A percentile compares a stretch with the other conserved stretches of the same genome.
Conservation (phyloP, 1,139 yeast genomes). For the Diutina catenulata region DNA sequence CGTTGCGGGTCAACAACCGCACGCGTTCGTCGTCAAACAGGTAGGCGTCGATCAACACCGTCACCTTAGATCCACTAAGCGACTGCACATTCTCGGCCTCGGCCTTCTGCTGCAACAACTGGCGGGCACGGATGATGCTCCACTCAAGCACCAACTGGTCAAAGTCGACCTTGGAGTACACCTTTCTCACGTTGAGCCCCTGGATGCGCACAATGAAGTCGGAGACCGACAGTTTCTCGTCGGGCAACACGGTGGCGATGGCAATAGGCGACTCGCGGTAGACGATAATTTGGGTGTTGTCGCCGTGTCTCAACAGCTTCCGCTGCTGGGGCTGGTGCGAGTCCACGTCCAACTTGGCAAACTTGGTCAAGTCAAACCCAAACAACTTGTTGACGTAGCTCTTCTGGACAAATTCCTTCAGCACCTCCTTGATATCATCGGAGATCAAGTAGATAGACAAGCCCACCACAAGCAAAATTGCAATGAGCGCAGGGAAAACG, state of each 20-base stretch:
- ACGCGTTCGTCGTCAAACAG: conserved; percentile 37
- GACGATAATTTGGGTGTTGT: conserved; percentile 41
- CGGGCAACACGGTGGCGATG: conserved; percentile 30
- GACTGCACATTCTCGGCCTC: conserved; percentile 14
- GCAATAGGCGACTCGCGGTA: conserved; percentile 66
- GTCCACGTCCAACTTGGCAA: conserved; percentile 21
- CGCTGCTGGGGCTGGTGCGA: conserved; percentile 12
- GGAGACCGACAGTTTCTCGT: conserved; percentile 25
- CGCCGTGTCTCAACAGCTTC: conserved; percentile 7
- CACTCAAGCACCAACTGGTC: conserved; percentile 49
- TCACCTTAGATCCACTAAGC: conserved; percentile 22
- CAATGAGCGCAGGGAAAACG: conserved; percentile 17
- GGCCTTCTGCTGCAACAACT: conserved; percentile 22
- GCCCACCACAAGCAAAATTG: conserved; percentile 17
- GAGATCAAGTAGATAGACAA: conserved; percentile 23
- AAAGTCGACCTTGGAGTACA: conserved; percentile 51
- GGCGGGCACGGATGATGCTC: conserved; percentile 40
- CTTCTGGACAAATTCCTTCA: conserved; percentile 24
- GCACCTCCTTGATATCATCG: conserved; percentile 36
- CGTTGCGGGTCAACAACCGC: conserved; percentile 17
- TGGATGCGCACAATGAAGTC: conserved; percentile 37
- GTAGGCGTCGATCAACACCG: conserved; percentile 29
- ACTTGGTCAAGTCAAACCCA: conserved; percentile 41
- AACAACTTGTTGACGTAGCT: conserved; percentile 31
- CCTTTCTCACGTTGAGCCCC: conserved; percentile 53